These are phyloP conservation scores for Pseudonitzschia multiseries DNA, from an alignment of 108 stramenopile species.

Conservation along the genomic window DNA sequence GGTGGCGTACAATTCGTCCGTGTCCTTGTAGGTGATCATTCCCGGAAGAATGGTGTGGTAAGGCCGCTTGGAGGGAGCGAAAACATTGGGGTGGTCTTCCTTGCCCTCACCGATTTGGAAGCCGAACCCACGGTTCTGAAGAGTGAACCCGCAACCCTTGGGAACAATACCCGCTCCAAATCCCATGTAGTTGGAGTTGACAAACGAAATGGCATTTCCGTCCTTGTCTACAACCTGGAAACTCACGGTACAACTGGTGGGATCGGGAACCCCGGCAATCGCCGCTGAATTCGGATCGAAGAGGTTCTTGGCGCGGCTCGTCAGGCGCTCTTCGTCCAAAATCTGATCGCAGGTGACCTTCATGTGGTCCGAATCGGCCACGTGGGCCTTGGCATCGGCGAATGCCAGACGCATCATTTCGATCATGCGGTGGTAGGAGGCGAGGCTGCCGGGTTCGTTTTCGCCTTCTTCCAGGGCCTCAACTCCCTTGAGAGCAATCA, in stretches of 20 bases:
- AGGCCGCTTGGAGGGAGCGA: slow-evolving; percentile 86
- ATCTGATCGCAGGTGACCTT: slow-evolving; percentile 40
- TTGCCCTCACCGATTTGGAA: slow-evolving; percentile 63
- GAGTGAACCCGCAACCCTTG: slow-evolving; percentile 88
- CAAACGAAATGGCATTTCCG: slow-evolving; percentile 95
- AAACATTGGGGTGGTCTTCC: slow-evolving; percentile 78
- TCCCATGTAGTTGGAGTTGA: slow-evolving; percentile 94
- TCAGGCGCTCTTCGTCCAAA: slow-evolving; percentile 61
- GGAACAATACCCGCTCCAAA: slow-evolving; percentile 96
- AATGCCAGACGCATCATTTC: slow-evolving; percentile 94
- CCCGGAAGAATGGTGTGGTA: slow-evolving; percentile 98
- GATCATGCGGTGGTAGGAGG: slow-evolving; percentile 72
- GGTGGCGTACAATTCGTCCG: slow-evolving; percentile 83
- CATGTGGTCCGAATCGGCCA: slow-evolving; percentile 70
- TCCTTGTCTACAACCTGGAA: slow-evolving; percentile 88
- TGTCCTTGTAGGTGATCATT: slow-evolving; percentile 79
- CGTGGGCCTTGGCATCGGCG: slow-evolving; percentile 75
- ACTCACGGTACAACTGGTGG: slow-evolving; percentile 87
- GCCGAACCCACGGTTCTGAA: slow-evolving; percentile 94
- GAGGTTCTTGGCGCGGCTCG: slow-evolving; percentile 39
- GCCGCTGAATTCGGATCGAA: slow-evolving; percentile 65
- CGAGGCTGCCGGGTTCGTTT: slow-evolving; percentile 42
- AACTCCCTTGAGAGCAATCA: slow-evolving; percentile 89
- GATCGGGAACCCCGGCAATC: slow-evolving; percentile 48
- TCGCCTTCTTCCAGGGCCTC: slow-evolving; percentile 37